phyloP scores from a whole-genome alignment of 2,329 filamentous ascomycete species.

The Aspergillus eucalypticola region DNA sequence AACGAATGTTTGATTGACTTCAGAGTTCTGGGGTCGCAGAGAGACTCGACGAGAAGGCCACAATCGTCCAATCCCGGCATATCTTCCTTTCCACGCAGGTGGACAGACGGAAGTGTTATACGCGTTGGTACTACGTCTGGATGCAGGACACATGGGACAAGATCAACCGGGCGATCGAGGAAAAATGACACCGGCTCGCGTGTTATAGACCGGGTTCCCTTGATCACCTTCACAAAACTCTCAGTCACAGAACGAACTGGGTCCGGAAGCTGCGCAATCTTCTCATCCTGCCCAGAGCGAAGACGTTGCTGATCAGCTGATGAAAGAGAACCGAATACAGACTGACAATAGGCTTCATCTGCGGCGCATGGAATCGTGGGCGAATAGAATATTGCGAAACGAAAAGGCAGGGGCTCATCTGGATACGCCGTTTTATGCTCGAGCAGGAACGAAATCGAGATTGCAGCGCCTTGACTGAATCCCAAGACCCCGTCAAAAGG shows the following conservation, averaged over 20 bases:
- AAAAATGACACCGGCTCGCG: background rate
- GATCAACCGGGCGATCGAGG: constrained; percentile 2
- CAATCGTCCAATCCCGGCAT: background rate
- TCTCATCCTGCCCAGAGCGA: background rate
- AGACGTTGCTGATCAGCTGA: constrained; percentile 6
- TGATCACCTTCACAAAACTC: background rate
- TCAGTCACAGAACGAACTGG: background rate
- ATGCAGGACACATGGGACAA: constrained; percentile 11
- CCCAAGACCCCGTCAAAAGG: constrained; percentile 32
- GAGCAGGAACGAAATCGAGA: constrained; percentile 20
- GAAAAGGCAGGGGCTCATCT: constrained; percentile 16
- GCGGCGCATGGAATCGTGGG: background rate
- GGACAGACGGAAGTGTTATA: constrained; percentile 15
- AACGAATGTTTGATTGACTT: background rate
- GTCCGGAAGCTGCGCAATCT: constrained; percentile 3
- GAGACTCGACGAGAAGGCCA: background rate
- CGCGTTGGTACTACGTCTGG: constrained; percentile 4
- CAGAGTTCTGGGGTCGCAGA: background rate
- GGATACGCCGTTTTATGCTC: constrained; percentile 14
- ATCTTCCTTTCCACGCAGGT: constrained; percentile 12
- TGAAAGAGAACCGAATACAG: constrained; percentile 4
- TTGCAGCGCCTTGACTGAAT: constrained; percentile 26
- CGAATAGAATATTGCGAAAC: constrained; percentile 26
- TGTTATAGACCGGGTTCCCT: background rate
- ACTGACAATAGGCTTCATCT: constrained; percentile 3